These are phyloP conservation scores for Rhizoctonia solani DNA, from an alignment of 1,284 basidiomycete genomes.

Conservation along the genomic window DNA sequence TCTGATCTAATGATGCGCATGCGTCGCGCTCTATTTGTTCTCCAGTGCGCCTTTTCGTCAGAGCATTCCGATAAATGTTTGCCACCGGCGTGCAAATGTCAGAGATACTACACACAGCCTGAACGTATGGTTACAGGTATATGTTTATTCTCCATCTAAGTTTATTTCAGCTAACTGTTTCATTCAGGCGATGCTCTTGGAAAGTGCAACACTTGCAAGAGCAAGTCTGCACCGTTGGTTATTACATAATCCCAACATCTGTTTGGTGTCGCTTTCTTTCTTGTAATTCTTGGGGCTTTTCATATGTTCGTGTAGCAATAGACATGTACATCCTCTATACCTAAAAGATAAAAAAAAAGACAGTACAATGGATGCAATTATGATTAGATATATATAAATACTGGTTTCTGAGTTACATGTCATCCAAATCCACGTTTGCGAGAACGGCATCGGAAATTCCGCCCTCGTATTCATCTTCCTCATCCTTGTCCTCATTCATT, in stretches of 20 bases:
- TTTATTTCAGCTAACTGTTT: neutral
- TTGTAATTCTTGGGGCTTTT: neutral
- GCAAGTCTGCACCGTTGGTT: slow-evolving; percentile 14
- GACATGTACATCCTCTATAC: neutral
- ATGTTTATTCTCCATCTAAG: neutral
- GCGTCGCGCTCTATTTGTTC: slow-evolving; percentile 1
- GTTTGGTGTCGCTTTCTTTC: neutral
- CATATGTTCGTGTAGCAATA: neutral
- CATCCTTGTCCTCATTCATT: slow-evolving; percentile 42
- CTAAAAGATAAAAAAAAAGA: neutral
- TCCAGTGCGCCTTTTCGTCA: slow-evolving; percentile 29
- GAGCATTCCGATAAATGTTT: slow-evolving; percentile 5
- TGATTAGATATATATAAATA: too few species aligned
- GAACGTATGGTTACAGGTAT: slow-evolving; percentile 24
- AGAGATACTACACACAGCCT: slow-evolving; percentile 19
- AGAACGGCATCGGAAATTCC: slow-evolving; percentile 20
- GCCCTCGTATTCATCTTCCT: slow-evolving; percentile 29
- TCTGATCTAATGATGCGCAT: neutral
- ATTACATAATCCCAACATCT: slow-evolving; percentile 17
- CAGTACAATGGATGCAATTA: too few species aligned
- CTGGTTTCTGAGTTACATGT: slow-evolving; percentile 1
- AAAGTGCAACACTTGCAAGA: slow-evolving; percentile 15
- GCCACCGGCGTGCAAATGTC: slow-evolving; percentile 21
- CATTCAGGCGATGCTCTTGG: slow-evolving; percentile 11
- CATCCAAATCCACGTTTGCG: slow-evolving; percentile 32